These are phyloP conservation scores for Ceratobasidium sp. DNA, from an alignment of 1,284 basidiomycete species.

Conservation along the genomic window DNA sequence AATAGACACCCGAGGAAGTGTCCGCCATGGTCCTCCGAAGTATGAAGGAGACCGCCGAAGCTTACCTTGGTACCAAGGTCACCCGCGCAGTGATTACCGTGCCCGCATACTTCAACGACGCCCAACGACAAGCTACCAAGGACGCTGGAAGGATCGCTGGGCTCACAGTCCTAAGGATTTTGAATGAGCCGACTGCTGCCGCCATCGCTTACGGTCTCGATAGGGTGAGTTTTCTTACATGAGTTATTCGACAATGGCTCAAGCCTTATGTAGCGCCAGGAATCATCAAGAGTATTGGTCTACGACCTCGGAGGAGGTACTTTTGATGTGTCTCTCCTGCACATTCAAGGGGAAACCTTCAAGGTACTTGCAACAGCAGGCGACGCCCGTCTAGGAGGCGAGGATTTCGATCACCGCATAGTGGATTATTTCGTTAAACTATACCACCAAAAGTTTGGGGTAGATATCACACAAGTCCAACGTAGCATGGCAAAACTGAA, in stretches of 20 bases:
- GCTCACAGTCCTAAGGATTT: conserved; percentile 70
- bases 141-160: conserved; percentile 66
- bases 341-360: conserved; percentile 68
- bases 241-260: no score
- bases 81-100: conserved; percentile 72
- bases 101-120: conserved; percentile 73
- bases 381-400: conserved; percentile 72
- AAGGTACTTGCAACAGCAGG: conserved; percentile 67
- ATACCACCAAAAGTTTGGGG: conserved; percentile 77
- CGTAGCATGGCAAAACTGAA: conserved; percentile 94
- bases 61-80: conserved; percentile 66
- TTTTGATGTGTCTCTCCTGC: conserved; percentile 69
- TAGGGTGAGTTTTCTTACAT: no score
- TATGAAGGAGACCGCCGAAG: conserved; percentile 87
- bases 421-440: conserved; percentile 97
- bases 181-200: conserved; percentile 65
- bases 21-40: conserved; percentile 98
- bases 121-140: conserved; percentile 68
- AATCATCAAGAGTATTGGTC: conserved; percentile 94
- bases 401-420: conserved; percentile 98
- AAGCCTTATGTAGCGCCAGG: no score
- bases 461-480: conserved; percentile 93
- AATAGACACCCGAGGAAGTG: conserved; percentile 71
- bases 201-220: conserved; percentile 64
- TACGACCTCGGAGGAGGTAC: conserved; percentile 98